Conservation (phyloP, 176 grass and related monocot genomes). For the Miscanthus lutarioriparius region DNA sequence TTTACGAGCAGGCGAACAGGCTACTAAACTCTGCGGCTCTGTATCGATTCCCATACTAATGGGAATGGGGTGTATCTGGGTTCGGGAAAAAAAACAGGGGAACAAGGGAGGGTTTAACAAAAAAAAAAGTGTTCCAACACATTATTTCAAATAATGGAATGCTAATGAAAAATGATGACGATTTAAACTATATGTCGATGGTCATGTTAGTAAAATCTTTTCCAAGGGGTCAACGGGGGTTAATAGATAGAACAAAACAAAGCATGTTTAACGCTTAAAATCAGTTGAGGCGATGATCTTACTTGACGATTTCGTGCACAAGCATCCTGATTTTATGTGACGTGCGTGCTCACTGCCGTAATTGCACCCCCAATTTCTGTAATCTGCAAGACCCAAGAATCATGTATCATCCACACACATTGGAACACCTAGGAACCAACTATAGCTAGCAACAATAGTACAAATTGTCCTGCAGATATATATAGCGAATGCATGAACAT, state of each 20-base stretch:
- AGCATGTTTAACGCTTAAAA: background rate
- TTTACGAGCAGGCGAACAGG: no score
- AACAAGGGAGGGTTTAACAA: background rate
- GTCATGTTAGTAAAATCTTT: background rate
- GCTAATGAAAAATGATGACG: background rate
- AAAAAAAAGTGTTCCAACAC: background rate
- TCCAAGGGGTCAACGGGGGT: background rate
- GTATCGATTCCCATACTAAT: background rate
- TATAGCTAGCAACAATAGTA: background rate
- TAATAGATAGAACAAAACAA: background rate
- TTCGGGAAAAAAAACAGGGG: background rate
- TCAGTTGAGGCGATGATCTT: slow-evolving; percentile 4
- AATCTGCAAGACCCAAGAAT: slow-evolving; percentile 37
- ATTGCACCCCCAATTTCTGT: slow-evolving; percentile 52
- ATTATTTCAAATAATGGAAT: background rate
- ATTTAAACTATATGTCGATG: background rate
- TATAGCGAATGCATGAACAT: background rate
- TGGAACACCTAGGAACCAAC: background rate
- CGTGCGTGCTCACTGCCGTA: slow-evolving; percentile 42
- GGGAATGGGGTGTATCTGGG: background rate
- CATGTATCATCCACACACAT: background rate
- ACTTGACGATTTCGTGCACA: slow-evolving; percentile 44
- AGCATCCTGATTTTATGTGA: slow-evolving; percentile 53
- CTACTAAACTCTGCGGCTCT: no score
- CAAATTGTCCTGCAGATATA: background rate